Evolutionary conservation across 306 rosid genomes (phyloP), one percentile per base, ranked within the genome.

Genomic region (Vigna hirtella): DNA sequence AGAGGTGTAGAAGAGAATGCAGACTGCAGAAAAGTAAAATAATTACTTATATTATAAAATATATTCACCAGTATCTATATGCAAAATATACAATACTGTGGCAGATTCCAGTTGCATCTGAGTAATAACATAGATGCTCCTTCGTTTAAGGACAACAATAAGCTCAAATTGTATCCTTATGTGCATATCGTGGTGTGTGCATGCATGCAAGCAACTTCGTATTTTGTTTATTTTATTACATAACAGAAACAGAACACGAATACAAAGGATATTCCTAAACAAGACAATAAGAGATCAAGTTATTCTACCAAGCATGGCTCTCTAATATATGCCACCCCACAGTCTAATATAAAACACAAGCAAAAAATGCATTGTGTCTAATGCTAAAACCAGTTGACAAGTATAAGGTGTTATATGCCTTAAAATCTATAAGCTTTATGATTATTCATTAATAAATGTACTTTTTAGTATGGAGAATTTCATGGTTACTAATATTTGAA

Each of bases 1-100:
- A 89, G 80, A 32, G 93, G 93, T 6, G 89, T 85, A 43, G 93
- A 87, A 20, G 96, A 85, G 85, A 95, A 91, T 72, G 98, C 97
- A 42, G 71, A 82, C 98, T 92, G 89, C 97, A 88, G 72, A 70
- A 78, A 74, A 75, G 72, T 24, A 67, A 24, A 77, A 58, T 22
- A 58, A 45, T 76, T 57, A 53, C 43, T 83, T 66, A 61, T 61
- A 62, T 16, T 49, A 56, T 34, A 26, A 26, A 26, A 26, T 26
- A 26, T 26, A 26, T 26, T 26, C 28, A 26, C 3, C 28, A 26
- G 26, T 24, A 24, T 24, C 26, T 9, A 40, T 16, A 65, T n/a
- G 62, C 50, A 84, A 81, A 50, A 85, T 71, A 80, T 57, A 73
- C 59, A 62, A 63, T 70, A 73, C 9, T 26, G 58, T 61, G 32